Evolutionary conservation across 1,284 basidiomycete species (phyloP), one percentile per base, ranked within the genome.

Genomic region (Marasmius oreades): DNA sequence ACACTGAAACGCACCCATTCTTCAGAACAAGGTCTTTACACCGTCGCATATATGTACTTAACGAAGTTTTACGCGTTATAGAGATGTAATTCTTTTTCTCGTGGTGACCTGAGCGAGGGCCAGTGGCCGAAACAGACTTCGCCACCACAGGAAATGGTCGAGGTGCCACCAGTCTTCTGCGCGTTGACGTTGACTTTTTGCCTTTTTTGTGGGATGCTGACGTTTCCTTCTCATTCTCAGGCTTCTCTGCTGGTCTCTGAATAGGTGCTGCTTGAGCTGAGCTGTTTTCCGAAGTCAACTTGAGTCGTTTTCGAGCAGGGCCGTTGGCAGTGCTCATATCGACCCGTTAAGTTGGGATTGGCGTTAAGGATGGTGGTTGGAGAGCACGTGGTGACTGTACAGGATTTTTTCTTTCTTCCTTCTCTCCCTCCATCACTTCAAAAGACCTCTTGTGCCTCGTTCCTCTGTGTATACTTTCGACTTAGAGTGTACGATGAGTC

Each of bases 61-160:
- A 68, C 23, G 79, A 73, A 2, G 89, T 92, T 67, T 87, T 90
- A 47, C 93, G 84, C 60, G 91, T 92, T 50, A 95, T 69, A 59
- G 92, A 92, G 37, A 95, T 86, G 59, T 81, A 77, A 63, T 90
- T 91, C 69, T 87, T 91, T 55, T 90, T 84, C 67, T 89, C 88
- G 57, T 75, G 81, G 61, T 90, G 88, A 37, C 83, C 78, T 3
- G 89, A 90, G 26, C 82, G 85, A n/a, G 90, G 90, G 0, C 89
- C 90, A 1, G 88, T 89, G 5, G 86, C 88, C 60, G 85, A 85
- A 12, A 84, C 85, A n/a, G 85, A 85, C 0, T 77, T 70, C n/a
- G 88, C 80, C 3, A 92, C 86, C 0, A 84, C 84, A n/a, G 89
- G 86, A 65, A 83, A 90, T 2, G 90, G 90, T 44, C 87, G 78